phyloP scores from a whole-genome alignment of 441 rosid species.

The Populus hybrid region DNA sequence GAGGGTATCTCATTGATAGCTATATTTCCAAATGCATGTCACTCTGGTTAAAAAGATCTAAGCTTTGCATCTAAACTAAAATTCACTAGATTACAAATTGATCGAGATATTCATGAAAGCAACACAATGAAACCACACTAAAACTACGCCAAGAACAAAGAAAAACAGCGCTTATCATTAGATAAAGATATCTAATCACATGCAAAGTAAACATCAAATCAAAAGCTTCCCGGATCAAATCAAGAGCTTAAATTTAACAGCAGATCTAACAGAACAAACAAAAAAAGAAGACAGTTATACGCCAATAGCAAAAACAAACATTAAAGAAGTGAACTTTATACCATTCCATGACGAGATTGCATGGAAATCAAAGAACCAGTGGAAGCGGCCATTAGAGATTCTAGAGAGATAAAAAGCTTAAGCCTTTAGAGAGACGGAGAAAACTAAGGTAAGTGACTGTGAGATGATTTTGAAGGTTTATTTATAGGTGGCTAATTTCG shows the following conservation, averaged over 20 bases:
- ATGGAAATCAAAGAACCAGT: not conserved
- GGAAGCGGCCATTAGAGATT: not conserved
- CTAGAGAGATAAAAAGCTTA: not conserved
- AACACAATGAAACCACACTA: not conserved
- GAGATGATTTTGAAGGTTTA: not conserved
- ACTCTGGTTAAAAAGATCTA: not conserved
- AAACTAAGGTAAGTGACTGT: not conserved
- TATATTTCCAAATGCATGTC: not conserved
- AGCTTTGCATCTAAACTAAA: not conserved
- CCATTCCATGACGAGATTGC: not conserved
- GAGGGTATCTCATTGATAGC: not conserved
- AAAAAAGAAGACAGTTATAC: no score
- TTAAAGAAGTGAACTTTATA: not conserved
- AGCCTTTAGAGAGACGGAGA: not conserved
- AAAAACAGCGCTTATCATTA: not conserved
- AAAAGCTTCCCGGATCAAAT: constrained; percentile 14
- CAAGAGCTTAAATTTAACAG: not conserved
- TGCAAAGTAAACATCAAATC: constrained; percentile 3
- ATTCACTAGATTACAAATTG: not conserved
- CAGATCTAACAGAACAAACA: constrained; percentile 13
- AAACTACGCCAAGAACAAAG: not conserved
- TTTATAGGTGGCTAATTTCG: not conserved
- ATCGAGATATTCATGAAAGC: not conserved
- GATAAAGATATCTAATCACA: not conserved
- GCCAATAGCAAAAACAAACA: not conserved